Conservation (phyloP, 306 rosid genomes). For the Prinsepia uniflora region DNA sequence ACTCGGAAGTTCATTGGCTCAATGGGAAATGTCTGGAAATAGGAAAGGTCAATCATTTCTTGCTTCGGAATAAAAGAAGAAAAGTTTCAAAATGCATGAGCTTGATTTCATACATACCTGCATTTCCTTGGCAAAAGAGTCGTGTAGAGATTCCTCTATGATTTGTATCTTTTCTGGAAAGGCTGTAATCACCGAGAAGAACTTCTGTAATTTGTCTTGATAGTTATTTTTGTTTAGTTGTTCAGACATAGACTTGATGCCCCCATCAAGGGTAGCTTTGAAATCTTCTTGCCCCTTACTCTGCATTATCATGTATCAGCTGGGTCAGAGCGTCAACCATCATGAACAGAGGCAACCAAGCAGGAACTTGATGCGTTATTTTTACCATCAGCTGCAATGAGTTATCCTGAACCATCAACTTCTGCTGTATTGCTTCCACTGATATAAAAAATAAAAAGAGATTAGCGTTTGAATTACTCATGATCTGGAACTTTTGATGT, state of each 20-base stretch:
- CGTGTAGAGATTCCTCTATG: slow-evolving; percentile 52
- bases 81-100: slow-evolving; percentile 8
- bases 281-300: slow-evolving; percentile 73
- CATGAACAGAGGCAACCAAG: slow-evolving; percentile 24
- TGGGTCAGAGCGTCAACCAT: slow-evolving; percentile 23
- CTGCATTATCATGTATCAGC: slow-evolving; percentile 43
- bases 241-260: slow-evolving; percentile 66
- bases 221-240: slow-evolving; percentile 38
- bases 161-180: slow-evolving; percentile 55
- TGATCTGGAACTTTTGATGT: slow-evolving; percentile 1
- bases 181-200: slow-evolving; percentile 54
- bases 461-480: not conserved
- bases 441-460: slow-evolving; percentile 32
- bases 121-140: slow-evolving; percentile 57
- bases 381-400: slow-evolving; percentile 69
- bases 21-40: not conserved
- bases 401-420: slow-evolving; percentile 61
- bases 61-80: not conserved
- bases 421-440: slow-evolving; percentile 75
- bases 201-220: slow-evolving; percentile 63
- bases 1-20: slow-evolving; percentile 1
- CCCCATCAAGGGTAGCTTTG: slow-evolving; percentile 56
- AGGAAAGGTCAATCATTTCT: slow-evolving; percentile 19
- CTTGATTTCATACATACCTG: slow-evolving; percentile 44
- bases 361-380: not conserved